Conservation (phyloP, 441 rosid species). For the Bocquillonia castaneifolia region DNA sequence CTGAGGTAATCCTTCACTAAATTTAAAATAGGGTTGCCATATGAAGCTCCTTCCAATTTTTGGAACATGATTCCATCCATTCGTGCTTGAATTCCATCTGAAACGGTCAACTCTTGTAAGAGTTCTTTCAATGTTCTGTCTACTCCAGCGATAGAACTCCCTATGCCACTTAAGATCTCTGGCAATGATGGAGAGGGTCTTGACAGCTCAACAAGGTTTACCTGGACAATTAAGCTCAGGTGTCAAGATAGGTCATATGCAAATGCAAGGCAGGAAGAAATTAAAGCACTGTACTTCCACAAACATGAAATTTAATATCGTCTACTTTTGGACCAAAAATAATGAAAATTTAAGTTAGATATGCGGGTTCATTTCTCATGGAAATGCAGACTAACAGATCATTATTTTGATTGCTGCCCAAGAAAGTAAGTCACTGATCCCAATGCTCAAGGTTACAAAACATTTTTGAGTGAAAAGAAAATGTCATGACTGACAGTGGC, state of each 20-base stretch:
- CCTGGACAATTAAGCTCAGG: conserved; percentile 35
- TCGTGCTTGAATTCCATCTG: conserved; percentile 76
- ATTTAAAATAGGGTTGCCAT: conserved; percentile 43
- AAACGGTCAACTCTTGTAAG: conserved; percentile 48
- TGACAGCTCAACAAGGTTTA: conserved; percentile 71
- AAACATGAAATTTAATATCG: background rate
- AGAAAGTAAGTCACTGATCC: too few relatives aligned
- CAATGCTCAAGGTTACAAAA: background rate
- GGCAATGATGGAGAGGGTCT: conserved; percentile 70
- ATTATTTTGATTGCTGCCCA: background rate
- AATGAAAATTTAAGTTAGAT: background rate
- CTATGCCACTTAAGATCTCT: conserved; percentile 66
- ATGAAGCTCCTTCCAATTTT: conserved; percentile 55
- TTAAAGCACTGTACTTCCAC: background rate
- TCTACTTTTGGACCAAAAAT: background rate
- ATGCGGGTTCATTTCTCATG: background rate
- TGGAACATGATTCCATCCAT: conserved; percentile 87
- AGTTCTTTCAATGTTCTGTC: conserved; percentile 55
- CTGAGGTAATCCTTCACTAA: conserved; percentile 69
- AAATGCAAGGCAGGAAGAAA: background rate
- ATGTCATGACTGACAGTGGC: background rate
- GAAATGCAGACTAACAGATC: background rate
- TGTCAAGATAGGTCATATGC: conserved; percentile 18
- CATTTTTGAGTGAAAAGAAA: background rate
- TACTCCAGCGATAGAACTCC: conserved; percentile 65